A percentile compares a stretch with the other conserved stretches of the same genome.
phyloP scores from a whole-genome alignment of 495 filamentous ascomycete genomes.

The Aspergillus panamensis region DNA sequence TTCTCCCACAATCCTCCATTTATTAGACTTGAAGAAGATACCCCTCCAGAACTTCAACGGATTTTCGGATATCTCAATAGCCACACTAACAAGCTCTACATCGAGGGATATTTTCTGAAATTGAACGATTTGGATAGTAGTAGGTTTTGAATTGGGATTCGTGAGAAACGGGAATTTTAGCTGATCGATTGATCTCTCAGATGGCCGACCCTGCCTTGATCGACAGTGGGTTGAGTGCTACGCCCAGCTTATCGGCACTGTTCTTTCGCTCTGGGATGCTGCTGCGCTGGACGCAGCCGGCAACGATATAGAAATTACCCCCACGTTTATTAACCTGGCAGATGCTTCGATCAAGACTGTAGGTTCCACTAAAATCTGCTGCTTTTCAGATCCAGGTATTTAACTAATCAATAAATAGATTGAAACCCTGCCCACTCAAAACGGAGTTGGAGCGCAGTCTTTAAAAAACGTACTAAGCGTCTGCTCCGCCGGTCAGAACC shows the following conservation, averaged over 20 bases:
- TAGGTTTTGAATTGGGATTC: constrained; percentile 45
- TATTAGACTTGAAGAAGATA: constrained; percentile 80
- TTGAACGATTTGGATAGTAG: constrained; percentile 87
- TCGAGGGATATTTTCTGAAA: constrained; percentile 97
- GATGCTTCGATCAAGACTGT: constrained; percentile 99
- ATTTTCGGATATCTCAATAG: constrained; percentile 94
- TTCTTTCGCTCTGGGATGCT: constrained; percentile 94
- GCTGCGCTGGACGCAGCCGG: constrained; percentile 85
- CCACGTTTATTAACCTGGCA: constrained; percentile 94
- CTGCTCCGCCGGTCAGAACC: constrained; percentile 91
- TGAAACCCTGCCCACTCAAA: constrained; percentile 80
- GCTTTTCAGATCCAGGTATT: not conserved
- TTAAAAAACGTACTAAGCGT: constrained; percentile 93
- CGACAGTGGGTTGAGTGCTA: constrained; percentile 96
- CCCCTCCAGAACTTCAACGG: constrained; percentile 85
- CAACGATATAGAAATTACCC: constrained; percentile 77
- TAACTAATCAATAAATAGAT: constrained; percentile 54
- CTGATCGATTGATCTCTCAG: constrained; percentile 43
- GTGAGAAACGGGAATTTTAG: constrained; percentile 1
- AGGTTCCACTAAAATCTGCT: constrained; percentile 17
- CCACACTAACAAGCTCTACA: constrained; percentile 93
- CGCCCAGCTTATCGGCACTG: constrained; percentile 91
- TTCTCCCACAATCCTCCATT: constrained; percentile 85
- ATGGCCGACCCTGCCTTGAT: constrained; percentile 80
- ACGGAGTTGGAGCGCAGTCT: constrained; percentile 61